These are phyloP conservation scores for Leucocoprinus sp. DNA, from an alignment of 768 basidiomycete species.

Conservation along the genomic window DNA sequence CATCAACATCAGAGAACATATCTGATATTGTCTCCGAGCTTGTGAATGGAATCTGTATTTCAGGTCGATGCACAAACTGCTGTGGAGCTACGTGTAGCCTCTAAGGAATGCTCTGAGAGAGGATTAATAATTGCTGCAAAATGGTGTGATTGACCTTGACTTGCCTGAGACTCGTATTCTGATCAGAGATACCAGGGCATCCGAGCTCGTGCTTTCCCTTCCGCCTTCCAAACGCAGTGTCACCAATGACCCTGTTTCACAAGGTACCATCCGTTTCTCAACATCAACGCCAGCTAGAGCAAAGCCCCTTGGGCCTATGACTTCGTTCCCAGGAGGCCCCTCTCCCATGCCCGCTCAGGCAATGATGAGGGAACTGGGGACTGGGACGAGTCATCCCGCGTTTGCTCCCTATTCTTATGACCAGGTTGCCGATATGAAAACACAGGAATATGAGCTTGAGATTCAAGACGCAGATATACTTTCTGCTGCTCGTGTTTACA, in stretches of 20 bases:
- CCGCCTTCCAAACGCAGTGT: conserved; percentile 24
- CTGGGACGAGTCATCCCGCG: conserved; percentile 18
- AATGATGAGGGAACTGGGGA: conserved; percentile 19
- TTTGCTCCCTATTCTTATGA: conserved; percentile 31
- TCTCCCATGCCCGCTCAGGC: conserved; percentile 27
- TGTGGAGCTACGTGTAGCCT: conserved; percentile 50
- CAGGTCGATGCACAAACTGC: conserved; percentile 42
- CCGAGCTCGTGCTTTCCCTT: conserved; percentile 63
- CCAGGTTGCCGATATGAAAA: conserved; percentile 25
- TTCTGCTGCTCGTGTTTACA: conserved; percentile 61
- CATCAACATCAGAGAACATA: background rate
- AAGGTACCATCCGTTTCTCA: conserved; percentile 30
- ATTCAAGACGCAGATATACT: conserved; percentile 65
- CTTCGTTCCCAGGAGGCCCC: conserved; percentile 26
- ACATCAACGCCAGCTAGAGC: conserved; percentile 53
- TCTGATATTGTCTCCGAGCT: background rate
- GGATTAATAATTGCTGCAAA: conserved; percentile 66
- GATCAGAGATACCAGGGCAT: conserved; percentile 43
- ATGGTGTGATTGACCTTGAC: conserved; percentile 44
- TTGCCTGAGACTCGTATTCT: conserved; percentile 8
- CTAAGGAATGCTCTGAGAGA: conserved; percentile 67
- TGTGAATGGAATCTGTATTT: conserved; percentile 8
- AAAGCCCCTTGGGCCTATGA: conserved; percentile 30
- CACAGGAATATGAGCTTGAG: conserved; percentile 40
- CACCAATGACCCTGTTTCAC: conserved; percentile 12